Conservation (phyloP, 306 rosid species). For the Prunus mume region DNA sequence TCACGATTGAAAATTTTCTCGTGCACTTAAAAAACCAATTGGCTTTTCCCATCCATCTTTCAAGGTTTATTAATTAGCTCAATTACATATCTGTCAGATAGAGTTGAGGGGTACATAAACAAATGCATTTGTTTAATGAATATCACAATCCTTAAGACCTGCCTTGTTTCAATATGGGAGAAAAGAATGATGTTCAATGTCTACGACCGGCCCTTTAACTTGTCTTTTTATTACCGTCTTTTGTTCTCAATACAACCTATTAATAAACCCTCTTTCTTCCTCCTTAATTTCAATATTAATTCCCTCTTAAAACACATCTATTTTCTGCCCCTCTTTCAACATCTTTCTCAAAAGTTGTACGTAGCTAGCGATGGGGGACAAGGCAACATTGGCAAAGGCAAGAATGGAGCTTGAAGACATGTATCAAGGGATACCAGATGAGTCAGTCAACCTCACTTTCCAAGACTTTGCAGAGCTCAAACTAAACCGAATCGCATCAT, state of each 20-base stretch:
- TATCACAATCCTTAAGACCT: neutral
- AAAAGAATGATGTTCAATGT: neutral
- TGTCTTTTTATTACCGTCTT: conserved; percentile 13
- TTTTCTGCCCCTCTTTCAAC: neutral
- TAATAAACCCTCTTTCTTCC: neutral
- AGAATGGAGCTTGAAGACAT: conserved; percentile 67
- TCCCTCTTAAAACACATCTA: neutral
- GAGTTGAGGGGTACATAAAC: neutral
- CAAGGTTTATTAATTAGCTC: too few relatives aligned
- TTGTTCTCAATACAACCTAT: neutral
- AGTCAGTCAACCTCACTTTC: conserved; percentile 82
- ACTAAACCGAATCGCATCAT: conserved; percentile 15
- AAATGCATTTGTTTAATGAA: neutral
- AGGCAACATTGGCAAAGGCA: conserved; percentile 45
- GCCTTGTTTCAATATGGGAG: conserved; percentile 10
- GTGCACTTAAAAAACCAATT: too few relatives aligned
- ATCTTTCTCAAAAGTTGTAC: neutral
- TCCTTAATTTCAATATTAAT: neutral
- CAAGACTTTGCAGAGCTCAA: conserved; percentile 54
- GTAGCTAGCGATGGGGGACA: conserved; percentile 42
- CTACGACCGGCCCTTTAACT: conserved; percentile 12
- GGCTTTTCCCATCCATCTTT: too few relatives aligned
- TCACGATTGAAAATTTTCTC: too few relatives aligned
- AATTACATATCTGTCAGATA: neutral
- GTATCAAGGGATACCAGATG: conserved; percentile 80